A percentile compares a stretch with the other conserved stretches of the same genome.
phyloP scores from a whole-genome alignment of 2,329 filamentous ascomycete genomes.

The Fusarium fracticaudum region DNA sequence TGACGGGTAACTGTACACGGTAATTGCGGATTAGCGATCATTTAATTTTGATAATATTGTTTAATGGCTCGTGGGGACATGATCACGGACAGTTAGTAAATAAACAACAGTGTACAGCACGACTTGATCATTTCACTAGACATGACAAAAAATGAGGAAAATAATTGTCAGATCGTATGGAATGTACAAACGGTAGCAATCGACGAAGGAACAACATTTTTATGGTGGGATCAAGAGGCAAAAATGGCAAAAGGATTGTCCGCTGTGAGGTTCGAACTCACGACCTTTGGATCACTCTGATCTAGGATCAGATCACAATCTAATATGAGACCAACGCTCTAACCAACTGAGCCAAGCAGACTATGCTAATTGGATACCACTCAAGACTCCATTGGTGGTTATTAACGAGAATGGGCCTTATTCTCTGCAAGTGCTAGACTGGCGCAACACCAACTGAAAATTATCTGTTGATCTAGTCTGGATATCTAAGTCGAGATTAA shows the following conservation, averaged over 20 bases:
- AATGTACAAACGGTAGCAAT: neutral
- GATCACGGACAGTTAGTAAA: neutral
- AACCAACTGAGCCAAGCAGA: constrained; percentile 31
- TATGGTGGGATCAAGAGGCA: too few species aligned
- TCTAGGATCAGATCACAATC: constrained; percentile 8
- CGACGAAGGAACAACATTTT: neutral
- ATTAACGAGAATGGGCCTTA: fast-evolving
- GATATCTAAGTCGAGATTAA: too few species aligned
- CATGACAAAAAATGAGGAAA: fast-evolving
- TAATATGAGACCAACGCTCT: constrained; percentile 33
- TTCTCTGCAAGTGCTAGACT: too few species aligned
- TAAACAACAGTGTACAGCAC: neutral
- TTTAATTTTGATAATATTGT: too few species aligned
- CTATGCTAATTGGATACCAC: neutral
- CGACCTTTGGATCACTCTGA: constrained; percentile 33
- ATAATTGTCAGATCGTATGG: too few species aligned
- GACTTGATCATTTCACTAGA: too few species aligned
- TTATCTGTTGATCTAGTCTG: neutral
- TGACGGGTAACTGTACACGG: neutral
- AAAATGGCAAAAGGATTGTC: neutral
- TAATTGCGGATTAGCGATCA: neutral
- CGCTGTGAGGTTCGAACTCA: constrained; percentile 35
- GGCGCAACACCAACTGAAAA: neutral
- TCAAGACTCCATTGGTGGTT: fast-evolving
- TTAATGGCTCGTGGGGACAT: neutral